These are phyloP conservation scores for Allantophomopsis lycopodina DNA, from an alignment of 2,329 filamentous ascomycete genomes.

Conservation along the genomic window DNA sequence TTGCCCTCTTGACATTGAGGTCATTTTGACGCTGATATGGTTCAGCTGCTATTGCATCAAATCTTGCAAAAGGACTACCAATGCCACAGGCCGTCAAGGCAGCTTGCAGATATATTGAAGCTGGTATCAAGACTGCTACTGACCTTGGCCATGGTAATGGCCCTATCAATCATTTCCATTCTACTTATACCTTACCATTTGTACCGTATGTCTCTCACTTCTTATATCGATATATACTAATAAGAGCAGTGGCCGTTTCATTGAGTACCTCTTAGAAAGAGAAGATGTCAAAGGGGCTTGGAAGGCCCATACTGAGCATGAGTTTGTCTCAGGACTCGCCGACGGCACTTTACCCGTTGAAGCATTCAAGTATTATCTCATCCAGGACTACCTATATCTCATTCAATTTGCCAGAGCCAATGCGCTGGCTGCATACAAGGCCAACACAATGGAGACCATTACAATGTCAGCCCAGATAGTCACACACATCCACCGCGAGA, in stretches of 20 bases:
- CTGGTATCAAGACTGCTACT: conserved; percentile 39
- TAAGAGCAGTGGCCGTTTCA: conserved; percentile 50
- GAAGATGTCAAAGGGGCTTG: conserved; percentile 63
- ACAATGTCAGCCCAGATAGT: conserved; percentile 61
- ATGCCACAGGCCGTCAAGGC: conserved; percentile 46
- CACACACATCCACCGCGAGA: conserved; percentile 64
- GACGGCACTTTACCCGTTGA: conserved; percentile 60
- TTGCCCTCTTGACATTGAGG: background rate
- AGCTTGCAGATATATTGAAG: conserved; percentile 61
- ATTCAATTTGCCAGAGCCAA: conserved; percentile 81
- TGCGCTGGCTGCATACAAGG: conserved; percentile 75
- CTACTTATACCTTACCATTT: conserved; percentile 53
- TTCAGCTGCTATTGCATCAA: conserved; percentile 58
- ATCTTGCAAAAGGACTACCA: conserved; percentile 44
- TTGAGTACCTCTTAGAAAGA: conserved; percentile 69
- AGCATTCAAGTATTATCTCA: conserved; percentile 76
- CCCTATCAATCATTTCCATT: conserved; percentile 70
- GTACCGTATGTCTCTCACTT: conserved; percentile 26
- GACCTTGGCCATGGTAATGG: conserved; percentile 48
- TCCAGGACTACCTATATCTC: conserved; percentile 86
- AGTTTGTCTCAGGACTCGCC: conserved; percentile 67
- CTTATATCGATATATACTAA: background rate
- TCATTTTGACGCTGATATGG: conserved; percentile 1
- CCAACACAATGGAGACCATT: conserved; percentile 60
- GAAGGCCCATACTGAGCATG: conserved; percentile 65